A percentile compares a stretch with the other conserved stretches of the same genome.
phyloP scores from a whole-genome alignment of 352 stramenopile genomes.

The Phytophthora brassicae region DNA sequence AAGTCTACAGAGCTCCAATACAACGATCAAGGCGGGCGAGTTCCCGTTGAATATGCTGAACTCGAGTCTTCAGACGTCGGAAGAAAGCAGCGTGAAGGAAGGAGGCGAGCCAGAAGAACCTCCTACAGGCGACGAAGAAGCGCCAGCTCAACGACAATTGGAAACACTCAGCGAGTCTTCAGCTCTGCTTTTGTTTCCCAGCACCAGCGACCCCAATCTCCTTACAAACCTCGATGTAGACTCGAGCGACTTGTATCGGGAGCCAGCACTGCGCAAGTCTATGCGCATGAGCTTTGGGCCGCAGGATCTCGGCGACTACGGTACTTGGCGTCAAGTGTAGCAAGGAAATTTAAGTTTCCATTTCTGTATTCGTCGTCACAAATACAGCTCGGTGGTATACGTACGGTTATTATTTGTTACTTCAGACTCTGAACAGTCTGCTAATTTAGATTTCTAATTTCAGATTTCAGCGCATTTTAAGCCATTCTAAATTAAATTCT shows the following conservation, averaged over 20 bases:
- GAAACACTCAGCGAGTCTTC: constrained; percentile 38
- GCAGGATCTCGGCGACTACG: constrained; percentile 45
- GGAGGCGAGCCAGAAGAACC: constrained; percentile 21
- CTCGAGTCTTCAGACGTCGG: constrained; percentile 17
- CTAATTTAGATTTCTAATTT: no score
- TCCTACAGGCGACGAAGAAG: constrained; percentile 36
- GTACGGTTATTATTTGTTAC: no score
- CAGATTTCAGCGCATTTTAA: no score
- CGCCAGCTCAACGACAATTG: constrained; percentile 12
- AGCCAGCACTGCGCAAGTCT: constrained; percentile 59
- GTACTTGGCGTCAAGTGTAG: constrained; percentile 45
- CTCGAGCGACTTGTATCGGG: constrained; percentile 74
- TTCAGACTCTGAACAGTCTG: no score
- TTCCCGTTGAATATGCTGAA: constrained; percentile 31
- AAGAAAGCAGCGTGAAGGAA: constrained; percentile 18
- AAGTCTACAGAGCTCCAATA: constrained; percentile 10
- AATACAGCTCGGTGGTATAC: no score
- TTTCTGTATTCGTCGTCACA: no score
- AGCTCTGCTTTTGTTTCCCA: constrained; percentile 39
- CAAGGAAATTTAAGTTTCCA: no score
- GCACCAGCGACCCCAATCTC: constrained; percentile 34
- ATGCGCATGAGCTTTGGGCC: constrained; percentile 49
- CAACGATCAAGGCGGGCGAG: constrained; percentile 12
- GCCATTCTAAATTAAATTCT: no score
- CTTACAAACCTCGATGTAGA: constrained; percentile 33